Base-by-base conservation (phyloP, 768 basidiomycete species). In the Phanerochaete sordida region DNA sequence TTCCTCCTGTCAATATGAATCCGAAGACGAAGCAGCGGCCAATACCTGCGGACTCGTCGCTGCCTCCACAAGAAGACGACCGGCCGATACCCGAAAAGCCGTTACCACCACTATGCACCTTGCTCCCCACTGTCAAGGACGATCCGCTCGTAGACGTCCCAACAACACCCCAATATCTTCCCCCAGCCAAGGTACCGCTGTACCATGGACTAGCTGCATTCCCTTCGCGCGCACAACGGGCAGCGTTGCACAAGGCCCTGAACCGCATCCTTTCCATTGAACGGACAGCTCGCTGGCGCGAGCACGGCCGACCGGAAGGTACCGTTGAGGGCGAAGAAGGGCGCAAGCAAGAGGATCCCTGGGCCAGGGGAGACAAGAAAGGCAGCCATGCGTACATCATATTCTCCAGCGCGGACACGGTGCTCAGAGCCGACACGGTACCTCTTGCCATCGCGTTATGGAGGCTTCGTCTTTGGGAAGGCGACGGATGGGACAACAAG, bases 391-490 rank as follows among this genome's bases (percentile, higher is more conserved):
- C 88, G 8, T 91, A 90, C 67, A 64, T 92, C 15, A 66, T 93
- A 15, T 76, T 72, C 56, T 84, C 88, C 7, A 78, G 83, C 56
- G 74, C 72, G 15, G 70, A 77, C 26, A 83, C 80, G 0, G 69
- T 80, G 19, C 71, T 70, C 57, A 76, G 84, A 37, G 86, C 79
- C 0, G 91, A 93, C 65, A 75, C 82, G 7, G 84, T 81, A 1
- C 79, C 85, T 6, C 74, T 88, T 13, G 87, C 86, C 0, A 80
- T 87, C 45, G 90, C 92, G 0, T 68, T 93, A 19, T 93, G 91
- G 91, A 83, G 92, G 61, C 60, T 92, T 45, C 77, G 86, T 60
- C 85, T 93, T 83, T 94, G 86, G 79, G 87, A 91, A 66, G 83
- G 85, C 1, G 75, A 73, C 8, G 79, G 77, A 0, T 85, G 82